Conservation (phyloP, 1,139 yeast species). For the Kodamaea plutei region DNA sequence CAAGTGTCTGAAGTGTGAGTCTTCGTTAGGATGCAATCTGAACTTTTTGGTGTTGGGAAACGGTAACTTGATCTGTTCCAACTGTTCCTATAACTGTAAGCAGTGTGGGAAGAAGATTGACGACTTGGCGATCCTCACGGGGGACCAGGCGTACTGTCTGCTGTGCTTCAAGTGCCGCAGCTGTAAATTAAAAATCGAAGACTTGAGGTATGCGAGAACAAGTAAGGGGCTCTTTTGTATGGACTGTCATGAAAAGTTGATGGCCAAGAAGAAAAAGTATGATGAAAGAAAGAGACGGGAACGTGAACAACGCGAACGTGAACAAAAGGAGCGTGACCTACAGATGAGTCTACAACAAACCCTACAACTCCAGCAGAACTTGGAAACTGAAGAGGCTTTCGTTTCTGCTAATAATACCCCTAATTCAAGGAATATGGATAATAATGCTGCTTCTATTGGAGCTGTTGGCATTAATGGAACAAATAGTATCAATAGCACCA, state of each 20-base stretch:
- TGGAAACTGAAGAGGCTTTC: background rate
- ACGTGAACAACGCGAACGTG: conserved; percentile 4
- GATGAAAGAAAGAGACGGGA: conserved; percentile 41
- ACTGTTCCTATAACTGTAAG: conserved; percentile 85
- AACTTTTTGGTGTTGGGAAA: conserved; percentile 89
- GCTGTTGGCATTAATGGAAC: no score
- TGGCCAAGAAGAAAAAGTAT: conserved; percentile 61
- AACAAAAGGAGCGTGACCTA: conserved; percentile 3
- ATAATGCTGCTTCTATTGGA: background rate
- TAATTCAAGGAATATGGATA: background rate
- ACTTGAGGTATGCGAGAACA: conserved; percentile 87
- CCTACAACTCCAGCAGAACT: conserved; percentile 1
- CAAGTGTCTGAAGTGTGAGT: conserved; percentile 78
- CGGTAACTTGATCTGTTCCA: conserved; percentile 85
- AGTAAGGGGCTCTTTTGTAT: conserved; percentile 92
- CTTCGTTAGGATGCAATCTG: conserved; percentile 78
- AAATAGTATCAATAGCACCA: no score
- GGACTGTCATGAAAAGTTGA: conserved; percentile 81
- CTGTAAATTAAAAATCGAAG: conserved; percentile 85
- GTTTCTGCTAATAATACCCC: background rate
- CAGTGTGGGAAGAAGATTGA: conserved; percentile 88
- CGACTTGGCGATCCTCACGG: conserved; percentile 93
- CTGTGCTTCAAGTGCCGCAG: conserved; percentile 87
- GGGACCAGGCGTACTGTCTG: conserved; percentile 92
- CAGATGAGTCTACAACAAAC: conserved; percentile 1